These are phyloP conservation scores for Senna tora DNA, from an alignment of 306 rosid species.

Conservation along the genomic window DNA sequence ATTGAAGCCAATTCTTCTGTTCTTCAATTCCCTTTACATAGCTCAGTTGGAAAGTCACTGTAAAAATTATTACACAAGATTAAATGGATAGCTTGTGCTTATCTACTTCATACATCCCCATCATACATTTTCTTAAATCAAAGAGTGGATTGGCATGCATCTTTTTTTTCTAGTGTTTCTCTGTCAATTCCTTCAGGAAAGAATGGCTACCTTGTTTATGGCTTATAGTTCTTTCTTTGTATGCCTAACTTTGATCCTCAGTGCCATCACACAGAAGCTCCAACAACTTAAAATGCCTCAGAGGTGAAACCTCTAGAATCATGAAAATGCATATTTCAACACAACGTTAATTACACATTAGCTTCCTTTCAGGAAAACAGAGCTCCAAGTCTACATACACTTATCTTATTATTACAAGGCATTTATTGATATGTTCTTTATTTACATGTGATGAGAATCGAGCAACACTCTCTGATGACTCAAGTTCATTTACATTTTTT, in stretches of 20 bases:
- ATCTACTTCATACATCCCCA: not conserved
- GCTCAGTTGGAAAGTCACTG: too few species aligned
- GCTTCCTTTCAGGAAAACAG: constrained; percentile 26
- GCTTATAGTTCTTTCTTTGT: not conserved
- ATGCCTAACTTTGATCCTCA: not conserved
- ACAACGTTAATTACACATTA: not conserved
- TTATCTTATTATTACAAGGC: too few species aligned
- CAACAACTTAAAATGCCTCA: not conserved
- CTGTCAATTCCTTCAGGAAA: not conserved
- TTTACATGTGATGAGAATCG: constrained; percentile 13
- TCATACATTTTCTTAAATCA: not conserved
- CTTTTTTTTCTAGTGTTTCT: not conserved
- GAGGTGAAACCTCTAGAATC: not conserved
- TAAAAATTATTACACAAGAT: too few species aligned
- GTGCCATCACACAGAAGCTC: not conserved
- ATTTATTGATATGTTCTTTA: not conserved
- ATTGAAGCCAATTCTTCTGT: too few species aligned
- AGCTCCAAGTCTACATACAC: not conserved
- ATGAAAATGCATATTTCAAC: not conserved
- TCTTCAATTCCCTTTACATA: too few species aligned
- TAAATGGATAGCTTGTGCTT: not conserved
- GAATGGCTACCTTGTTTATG: constrained; percentile 7
- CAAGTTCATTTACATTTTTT: constrained; percentile 1
- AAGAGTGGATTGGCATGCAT: not conserved
- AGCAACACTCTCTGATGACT: not conserved